Conservation (phyloP, 2,329 filamentous ascomycete species). For the Myotisia sp. region DNA sequence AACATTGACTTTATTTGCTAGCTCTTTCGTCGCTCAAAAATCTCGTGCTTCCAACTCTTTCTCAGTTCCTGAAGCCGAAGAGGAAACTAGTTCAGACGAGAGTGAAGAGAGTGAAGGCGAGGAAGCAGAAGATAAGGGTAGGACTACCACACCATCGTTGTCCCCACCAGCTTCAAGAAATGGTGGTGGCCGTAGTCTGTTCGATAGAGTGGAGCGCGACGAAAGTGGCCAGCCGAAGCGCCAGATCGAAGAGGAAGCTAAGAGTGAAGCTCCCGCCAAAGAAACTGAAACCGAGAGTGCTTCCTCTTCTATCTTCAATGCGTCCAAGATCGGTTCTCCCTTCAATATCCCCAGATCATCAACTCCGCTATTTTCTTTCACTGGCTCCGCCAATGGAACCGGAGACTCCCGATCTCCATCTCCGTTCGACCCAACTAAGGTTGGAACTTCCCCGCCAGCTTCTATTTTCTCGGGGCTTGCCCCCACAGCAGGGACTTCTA, state of each 20-base stretch:
- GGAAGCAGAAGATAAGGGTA: slow-evolving; percentile 10
- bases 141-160: slow-evolving; percentile 6
- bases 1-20: slow-evolving; percentile 12
- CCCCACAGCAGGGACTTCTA: neutral
- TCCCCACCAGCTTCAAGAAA: slow-evolving; percentile 10
- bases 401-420: slow-evolving; percentile 15
- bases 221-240: slow-evolving; percentile 17
- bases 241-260: slow-evolving; percentile 6
- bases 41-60: neutral
- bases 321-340: slow-evolving; percentile 17
- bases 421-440: slow-evolving; percentile 4
- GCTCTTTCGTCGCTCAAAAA: slow-evolving; percentile 12
- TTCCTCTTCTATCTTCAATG: slow-evolving; percentile 15
- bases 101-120: slow-evolving; percentile 6
- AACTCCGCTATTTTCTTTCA: slow-evolving; percentile 16
- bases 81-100: neutral
- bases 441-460: slow-evolving; percentile 3
- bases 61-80: too few relatives aligned
- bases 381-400: slow-evolving; percentile 5
- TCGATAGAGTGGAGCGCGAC: slow-evolving; percentile 22
- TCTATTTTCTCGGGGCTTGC: slow-evolving; percentile 1
- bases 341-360: slow-evolving; percentile 14
- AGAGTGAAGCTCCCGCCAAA: neutral
- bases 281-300: slow-evolving; percentile 11
- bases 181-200: slow-evolving; percentile 21